Conservation (phyloP, 495 filamentous ascomycete species). For the Schizothecium vesticola region DNA sequence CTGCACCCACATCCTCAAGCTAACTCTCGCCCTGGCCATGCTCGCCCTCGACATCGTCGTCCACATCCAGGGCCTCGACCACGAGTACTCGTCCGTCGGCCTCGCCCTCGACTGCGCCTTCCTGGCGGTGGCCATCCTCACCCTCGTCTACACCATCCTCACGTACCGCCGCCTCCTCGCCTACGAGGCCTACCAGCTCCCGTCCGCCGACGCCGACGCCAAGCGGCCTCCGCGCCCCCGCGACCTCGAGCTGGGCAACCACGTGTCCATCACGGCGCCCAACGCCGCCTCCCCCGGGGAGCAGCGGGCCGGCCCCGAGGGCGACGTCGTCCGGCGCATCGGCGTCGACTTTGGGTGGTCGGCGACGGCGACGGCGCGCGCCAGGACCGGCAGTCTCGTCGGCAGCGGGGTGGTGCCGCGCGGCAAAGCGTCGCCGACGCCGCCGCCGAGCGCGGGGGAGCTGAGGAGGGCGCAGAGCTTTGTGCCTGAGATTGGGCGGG, state of each 20-base stretch:
- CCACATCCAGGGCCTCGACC: constrained; percentile 31
- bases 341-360: constrained; percentile 39
- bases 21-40: constrained; percentile 35
- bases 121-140: constrained; percentile 31
- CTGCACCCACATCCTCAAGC: constrained; percentile 40
- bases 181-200: constrained; percentile 40
- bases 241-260: constrained; percentile 20
- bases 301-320: constrained; percentile 12
- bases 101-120: constrained; percentile 38
- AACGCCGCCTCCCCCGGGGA: not conserved
- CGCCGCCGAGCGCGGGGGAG: not conserved
- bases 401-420: constrained; percentile 22
- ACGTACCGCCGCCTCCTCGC: constrained; percentile 37
- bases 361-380: not conserved
- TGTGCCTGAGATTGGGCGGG: constrained; percentile 16
- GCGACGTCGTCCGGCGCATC: constrained; percentile 31
- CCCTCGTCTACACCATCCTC: constrained; percentile 35
- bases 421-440: constrained; percentile 6
- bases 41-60: constrained; percentile 43
- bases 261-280: constrained; percentile 16
- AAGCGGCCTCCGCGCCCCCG: constrained; percentile 12
- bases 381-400: constrained; percentile 8
- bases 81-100: constrained; percentile 39
- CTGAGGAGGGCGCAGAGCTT: constrained; percentile 20
- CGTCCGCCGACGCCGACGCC: not conserved